phyloP scores from a whole-genome alignment of 768 basidiomycete species.

The Podaxis carcinomalis region DNA sequence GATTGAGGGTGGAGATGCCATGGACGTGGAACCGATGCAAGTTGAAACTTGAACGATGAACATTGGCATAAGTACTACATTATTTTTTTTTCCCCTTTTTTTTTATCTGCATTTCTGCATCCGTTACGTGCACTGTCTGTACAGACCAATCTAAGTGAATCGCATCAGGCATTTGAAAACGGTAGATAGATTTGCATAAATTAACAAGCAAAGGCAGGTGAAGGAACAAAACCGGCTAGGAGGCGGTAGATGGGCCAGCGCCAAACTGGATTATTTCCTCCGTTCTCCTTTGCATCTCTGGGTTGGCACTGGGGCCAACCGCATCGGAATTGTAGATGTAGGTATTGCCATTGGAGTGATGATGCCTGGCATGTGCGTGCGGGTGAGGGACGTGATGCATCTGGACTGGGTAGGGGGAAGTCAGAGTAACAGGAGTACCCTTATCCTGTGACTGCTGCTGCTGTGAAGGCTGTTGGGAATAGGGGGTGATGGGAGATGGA shows the following conservation, averaged over 20 bases:
- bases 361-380: slow-evolving; percentile 73
- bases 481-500: slow-evolving; percentile 12
- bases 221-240: slow-evolving; percentile 13
- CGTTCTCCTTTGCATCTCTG: slow-evolving; percentile 37
- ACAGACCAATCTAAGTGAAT: slow-evolving; percentile 7
- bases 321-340: slow-evolving; percentile 37
- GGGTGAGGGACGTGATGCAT: slow-evolving; percentile 84
- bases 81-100: not conserved
- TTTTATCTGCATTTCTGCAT: not conserved
- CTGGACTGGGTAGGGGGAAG: slow-evolving; percentile 55
- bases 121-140: not conserved
- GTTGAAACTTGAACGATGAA: slow-evolving; percentile 2
- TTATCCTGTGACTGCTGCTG: slow-evolving; percentile 15
- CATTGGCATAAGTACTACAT: not conserved
- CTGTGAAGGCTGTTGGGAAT: slow-evolving; percentile 11
- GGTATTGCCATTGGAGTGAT: slow-evolving; percentile 48
- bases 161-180: slow-evolving; percentile 17
- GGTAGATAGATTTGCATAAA: slow-evolving; percentile 16
- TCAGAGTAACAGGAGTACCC: slow-evolving; percentile 36
- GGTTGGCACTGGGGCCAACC: slow-evolving; percentile 19
- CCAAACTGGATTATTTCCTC: slow-evolving; percentile 49
- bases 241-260: slow-evolving; percentile 25
- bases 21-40: slow-evolving; percentile 45
- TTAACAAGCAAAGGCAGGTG: slow-evolving; percentile 12
- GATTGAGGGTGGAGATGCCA: slow-evolving; percentile 33